Conservation (phyloP, 1,284 basidiomycete genomes). For the Pseudozyma sp. region DNA sequence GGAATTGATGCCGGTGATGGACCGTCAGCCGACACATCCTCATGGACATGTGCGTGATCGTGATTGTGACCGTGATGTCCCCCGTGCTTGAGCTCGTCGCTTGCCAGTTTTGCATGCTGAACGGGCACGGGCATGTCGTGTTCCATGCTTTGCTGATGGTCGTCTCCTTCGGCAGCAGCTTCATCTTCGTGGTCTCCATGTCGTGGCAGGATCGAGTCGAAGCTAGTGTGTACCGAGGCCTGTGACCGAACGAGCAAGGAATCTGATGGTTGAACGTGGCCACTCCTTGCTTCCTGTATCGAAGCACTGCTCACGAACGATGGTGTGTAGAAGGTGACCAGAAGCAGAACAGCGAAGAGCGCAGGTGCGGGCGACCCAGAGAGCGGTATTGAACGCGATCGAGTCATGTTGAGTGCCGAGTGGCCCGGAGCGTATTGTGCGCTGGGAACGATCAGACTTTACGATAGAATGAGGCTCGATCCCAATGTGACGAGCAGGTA, state of each 20-base stretch:
- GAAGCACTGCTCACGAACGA: neutral
- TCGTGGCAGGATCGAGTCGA: slow-evolving; percentile 6
- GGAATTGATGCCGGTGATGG: slow-evolving; percentile 26
- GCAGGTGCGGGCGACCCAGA: no score
- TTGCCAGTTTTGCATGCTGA: neutral
- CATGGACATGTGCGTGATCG: slow-evolving; percentile 8
- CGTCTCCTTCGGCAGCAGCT: slow-evolving; percentile 14
- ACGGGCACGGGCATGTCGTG: neutral
- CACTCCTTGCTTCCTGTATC: slow-evolving; percentile 1
- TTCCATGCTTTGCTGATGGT: slow-evolving; percentile 5
- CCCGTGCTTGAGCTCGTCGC: slow-evolving; percentile 6
- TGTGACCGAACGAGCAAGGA: neutral
- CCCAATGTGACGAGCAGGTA: neutral
- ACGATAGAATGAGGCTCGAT: neutral
- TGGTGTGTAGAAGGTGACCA: no score
- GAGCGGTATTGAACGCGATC: no score
- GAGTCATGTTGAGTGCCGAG: no score
- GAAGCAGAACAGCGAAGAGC: no score
- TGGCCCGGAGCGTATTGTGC: no score
- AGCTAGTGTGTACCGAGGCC: neutral
- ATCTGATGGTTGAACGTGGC: slow-evolving; percentile 6
- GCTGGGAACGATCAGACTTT: no score
- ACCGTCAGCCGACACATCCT: slow-evolving; percentile 9
- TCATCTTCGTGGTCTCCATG: slow-evolving; percentile 42
- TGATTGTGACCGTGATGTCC: slow-evolving; percentile 1